Evolutionary conservation across 2,329 filamentous ascomycete genomes (phyloP).

Genomic region (Raffaelea deltoideospora): DNA sequence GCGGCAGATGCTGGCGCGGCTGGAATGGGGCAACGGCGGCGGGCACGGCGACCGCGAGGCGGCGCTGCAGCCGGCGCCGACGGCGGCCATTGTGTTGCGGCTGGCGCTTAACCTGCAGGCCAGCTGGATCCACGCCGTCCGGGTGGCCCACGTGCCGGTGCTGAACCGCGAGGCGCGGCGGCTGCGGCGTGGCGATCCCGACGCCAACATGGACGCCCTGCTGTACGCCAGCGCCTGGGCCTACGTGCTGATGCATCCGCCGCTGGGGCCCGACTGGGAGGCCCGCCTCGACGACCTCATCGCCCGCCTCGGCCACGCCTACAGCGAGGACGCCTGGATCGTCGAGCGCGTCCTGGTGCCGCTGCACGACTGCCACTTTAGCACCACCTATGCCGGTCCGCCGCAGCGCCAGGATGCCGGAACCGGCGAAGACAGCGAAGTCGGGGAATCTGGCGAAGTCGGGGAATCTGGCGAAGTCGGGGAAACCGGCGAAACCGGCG

Average conservation of each 20-base stretch:
- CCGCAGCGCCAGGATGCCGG: conserved; percentile 6
- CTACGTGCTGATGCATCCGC: conserved; percentile 37
- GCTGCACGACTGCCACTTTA: conserved; percentile 36
- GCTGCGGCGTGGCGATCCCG: conserved; percentile 27
- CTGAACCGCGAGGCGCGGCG: neutral
- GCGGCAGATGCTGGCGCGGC: conserved; percentile 37
- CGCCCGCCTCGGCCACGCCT: conserved; percentile 47
- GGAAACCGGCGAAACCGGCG: no score
- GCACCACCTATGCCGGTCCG: conserved; percentile 38
- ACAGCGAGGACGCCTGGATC: conserved; percentile 56
- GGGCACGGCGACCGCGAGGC: conserved; percentile 17
- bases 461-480: no score
- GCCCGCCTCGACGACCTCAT: conserved; percentile 50
- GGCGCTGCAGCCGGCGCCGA: conserved; percentile 49
- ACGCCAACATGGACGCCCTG: conserved; percentile 39
- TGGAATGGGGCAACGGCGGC: conserved; percentile 26
- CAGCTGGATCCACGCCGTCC: conserved; percentile 34
- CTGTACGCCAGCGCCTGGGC: conserved; percentile 66
- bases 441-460: no score
- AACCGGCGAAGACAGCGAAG: neutral
- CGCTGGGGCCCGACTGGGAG: conserved; percentile 35
- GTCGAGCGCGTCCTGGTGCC: conserved; percentile 54
- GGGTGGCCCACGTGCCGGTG: conserved; percentile 12
- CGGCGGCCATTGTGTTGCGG: conserved; percentile 55
- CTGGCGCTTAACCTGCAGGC: conserved; percentile 70